Evolutionary conservation across 257 asterid species (phyloP).

Genomic region (Nicotiana paniculata): DNA sequence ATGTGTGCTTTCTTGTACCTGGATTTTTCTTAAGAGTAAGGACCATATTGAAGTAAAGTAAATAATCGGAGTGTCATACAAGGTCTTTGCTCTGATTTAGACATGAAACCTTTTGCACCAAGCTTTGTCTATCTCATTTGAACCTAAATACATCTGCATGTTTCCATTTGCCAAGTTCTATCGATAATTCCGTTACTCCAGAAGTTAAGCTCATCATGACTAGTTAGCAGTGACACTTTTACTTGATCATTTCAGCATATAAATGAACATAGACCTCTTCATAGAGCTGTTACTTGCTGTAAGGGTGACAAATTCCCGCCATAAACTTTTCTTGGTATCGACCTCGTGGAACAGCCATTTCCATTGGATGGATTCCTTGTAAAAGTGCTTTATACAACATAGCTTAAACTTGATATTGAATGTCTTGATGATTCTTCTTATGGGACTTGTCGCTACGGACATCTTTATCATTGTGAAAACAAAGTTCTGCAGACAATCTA

Average conservation of each 20-base stretch:
- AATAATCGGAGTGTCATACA: not conserved
- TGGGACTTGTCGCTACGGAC: not conserved
- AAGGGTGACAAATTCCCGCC: not conserved
- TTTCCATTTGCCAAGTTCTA: not conserved
- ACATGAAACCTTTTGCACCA: not conserved
- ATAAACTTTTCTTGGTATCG: not conserved
- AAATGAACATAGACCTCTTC: not conserved
- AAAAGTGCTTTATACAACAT: not conserved
- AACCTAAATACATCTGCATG: not conserved
- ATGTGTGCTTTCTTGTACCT: not conserved
- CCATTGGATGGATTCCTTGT: not conserved
- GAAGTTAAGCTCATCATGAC: not conserved
- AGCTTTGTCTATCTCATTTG: not conserved
- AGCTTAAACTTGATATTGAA: not conserved
- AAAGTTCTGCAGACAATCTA: not conserved
- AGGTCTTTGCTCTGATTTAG: not conserved
- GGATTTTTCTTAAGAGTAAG: not conserved
- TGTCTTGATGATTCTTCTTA: not conserved
- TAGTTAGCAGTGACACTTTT: not conserved
- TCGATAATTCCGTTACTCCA: not conserved
- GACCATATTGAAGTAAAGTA: not conserved
- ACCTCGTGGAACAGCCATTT: not conserved
- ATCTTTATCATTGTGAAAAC: not conserved
- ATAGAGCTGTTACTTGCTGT: not conserved
- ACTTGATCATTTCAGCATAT: not conserved